Conservation (phyloP, 108 stramenopile species). For the Aurantiochytrium sp. region DNA sequence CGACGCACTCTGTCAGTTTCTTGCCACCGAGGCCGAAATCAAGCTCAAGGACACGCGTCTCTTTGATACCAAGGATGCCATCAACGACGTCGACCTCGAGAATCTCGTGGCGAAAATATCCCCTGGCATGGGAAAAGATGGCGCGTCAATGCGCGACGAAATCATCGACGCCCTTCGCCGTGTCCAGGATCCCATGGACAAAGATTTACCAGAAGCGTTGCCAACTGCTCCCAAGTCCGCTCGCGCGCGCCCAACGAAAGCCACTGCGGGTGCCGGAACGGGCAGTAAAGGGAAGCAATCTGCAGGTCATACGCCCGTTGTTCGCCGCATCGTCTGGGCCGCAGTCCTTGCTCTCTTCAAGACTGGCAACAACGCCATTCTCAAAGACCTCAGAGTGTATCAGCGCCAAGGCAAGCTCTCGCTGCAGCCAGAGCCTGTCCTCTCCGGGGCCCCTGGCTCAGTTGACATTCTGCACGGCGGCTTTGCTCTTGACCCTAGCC, state of each 20-base stretch:
- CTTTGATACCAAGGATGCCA: neutral
- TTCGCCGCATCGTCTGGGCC: neutral
- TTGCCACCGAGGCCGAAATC: neutral
- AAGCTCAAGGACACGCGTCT: neutral
- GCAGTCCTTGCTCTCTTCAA: neutral
- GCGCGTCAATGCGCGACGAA: neutral
- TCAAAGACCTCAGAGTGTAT: neutral
- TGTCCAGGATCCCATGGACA: neutral
- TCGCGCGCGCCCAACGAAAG: neutral
- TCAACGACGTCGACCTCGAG: neutral
- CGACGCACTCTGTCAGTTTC: neutral
- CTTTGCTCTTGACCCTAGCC: conserved; percentile 16
- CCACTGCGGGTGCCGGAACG: too few relatives aligned
- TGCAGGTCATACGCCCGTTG: neutral
- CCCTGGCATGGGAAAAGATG: neutral
- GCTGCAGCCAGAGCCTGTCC: neutral
- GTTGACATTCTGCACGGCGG: neutral
- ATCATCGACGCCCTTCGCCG: neutral
- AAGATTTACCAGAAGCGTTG: neutral
- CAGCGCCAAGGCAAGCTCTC: neutral
- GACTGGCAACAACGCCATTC: neutral
- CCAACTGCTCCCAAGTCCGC: neutral
- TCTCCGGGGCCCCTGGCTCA: neutral
- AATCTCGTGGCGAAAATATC: neutral
- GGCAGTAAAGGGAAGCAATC: neutral